phyloP scores from a whole-genome alignment of 768 basidiomycete species.

The Phanerochaete carnosa region DNA sequence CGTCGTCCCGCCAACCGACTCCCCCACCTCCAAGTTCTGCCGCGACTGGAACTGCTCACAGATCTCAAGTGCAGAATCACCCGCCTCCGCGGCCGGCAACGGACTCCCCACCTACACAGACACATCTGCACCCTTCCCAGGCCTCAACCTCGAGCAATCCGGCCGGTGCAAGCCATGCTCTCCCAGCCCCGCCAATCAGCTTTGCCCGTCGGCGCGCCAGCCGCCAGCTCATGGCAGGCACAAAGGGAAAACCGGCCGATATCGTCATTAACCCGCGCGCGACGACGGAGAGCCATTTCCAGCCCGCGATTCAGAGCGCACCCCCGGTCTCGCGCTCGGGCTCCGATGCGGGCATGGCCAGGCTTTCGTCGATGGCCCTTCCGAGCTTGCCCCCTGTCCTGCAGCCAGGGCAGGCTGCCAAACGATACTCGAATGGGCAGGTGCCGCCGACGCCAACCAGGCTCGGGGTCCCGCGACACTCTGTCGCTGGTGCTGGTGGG shows the following conservation, averaged over 20 bases:
- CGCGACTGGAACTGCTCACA: conserved; percentile 29
- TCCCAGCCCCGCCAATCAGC: conserved; percentile 71
- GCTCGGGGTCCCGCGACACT: conserved; percentile 45
- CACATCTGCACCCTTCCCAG: conserved; percentile 23
- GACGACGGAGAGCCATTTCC: conserved; percentile 47
- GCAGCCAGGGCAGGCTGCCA: conserved; percentile 39
- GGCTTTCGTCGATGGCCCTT: conserved; percentile 55
- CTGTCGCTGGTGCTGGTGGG: conserved; percentile 13
- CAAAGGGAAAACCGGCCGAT: conserved; percentile 71
- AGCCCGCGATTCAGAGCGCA: conserved; percentile 73
- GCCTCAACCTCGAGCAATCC: conserved; percentile 20
- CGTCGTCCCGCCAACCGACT: conserved; percentile 27
- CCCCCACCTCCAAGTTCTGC: conserved; percentile 21
- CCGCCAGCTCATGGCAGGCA: conserved; percentile 47
- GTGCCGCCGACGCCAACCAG: conserved; percentile 75
- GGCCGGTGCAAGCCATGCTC: conserved; percentile 34
- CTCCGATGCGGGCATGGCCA: conserved; percentile 28
- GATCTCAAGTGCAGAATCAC: conserved; percentile 8
- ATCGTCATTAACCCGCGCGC: conserved; percentile 72
- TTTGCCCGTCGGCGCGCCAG: conserved; percentile 74
- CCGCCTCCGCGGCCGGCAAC: conserved; percentile 16
- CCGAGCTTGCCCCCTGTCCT: conserved; percentile 59
- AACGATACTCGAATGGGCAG: conserved; percentile 49
- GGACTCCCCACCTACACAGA: conserved; percentile 17
- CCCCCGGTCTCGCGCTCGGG: conserved; percentile 59